Evolutionary conservation across 306 rosid genomes (phyloP).

Genomic region (Herpetospermum pedunculosum): DNA sequence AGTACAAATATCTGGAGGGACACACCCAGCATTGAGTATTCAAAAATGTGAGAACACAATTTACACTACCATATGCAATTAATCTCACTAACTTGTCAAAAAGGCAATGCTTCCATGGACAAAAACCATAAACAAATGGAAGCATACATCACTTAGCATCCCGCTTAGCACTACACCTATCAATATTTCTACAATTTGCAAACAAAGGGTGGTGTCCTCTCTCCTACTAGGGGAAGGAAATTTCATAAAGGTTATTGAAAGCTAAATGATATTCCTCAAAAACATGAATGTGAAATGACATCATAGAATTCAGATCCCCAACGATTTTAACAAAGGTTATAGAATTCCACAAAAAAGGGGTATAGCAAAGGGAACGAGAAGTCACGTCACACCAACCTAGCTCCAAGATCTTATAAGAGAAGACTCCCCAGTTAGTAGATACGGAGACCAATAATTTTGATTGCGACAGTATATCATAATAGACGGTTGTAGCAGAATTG

Average conservation of each 20-base stretch:
- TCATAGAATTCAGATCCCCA: not conserved
- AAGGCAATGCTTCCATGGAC: not conserved
- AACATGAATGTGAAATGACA: not conserved
- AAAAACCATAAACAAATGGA: not conserved
- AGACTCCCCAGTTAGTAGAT: not conserved
- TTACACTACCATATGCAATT: not conserved
- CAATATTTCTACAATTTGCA: not conserved
- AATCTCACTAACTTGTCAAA: not conserved
- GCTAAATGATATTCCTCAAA: not conserved
- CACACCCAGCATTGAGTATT: not conserved
- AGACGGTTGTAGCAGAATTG: not conserved
- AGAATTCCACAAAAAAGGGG: not conserved
- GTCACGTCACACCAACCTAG: not conserved
- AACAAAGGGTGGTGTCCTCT: not conserved
- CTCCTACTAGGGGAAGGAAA: not conserved
- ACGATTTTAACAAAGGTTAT: not conserved
- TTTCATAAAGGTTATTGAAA: not conserved
- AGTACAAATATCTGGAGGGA: not conserved
- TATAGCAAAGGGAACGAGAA: not conserved
- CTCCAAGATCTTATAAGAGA: not conserved
- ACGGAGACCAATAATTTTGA: not conserved
- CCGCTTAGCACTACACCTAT: not conserved
- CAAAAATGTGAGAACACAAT: not conserved
- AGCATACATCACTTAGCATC: not conserved
- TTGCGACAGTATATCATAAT: not conserved